phyloP scores from a whole-genome alignment of 2,329 filamentous ascomycete genomes.

The Daldinia sp. region DNA sequence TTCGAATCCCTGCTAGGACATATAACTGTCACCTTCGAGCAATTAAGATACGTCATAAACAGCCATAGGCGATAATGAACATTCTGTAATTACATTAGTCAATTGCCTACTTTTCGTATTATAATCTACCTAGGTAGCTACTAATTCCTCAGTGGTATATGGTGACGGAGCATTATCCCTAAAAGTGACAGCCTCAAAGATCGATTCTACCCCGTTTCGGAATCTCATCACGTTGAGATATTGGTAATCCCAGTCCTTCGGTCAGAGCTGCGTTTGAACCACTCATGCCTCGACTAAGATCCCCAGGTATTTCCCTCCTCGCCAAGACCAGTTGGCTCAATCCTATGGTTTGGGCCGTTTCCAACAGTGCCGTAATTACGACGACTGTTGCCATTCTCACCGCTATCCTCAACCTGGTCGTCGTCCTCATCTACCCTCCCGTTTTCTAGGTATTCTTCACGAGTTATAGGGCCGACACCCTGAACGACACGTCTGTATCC shows the following conservation, averaged over 20 bases:
- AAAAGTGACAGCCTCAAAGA: not conserved
- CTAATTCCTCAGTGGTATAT: not conserved
- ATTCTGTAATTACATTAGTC: not conserved
- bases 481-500: slow-evolving; percentile 34
- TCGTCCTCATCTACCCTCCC: slow-evolving; percentile 34
- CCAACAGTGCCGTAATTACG: slow-evolving; percentile 27
- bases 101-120: not conserved
- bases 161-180: not conserved
- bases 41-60: not conserved
- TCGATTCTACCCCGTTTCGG: not conserved
- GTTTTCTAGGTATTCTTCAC: slow-evolving; percentile 41
- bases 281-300: not conserved
- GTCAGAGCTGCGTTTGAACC: not conserved
- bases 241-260: not conserved
- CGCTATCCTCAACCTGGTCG: slow-evolving; percentile 3
- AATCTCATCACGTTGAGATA: not conserved
- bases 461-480: slow-evolving; percentile 18
- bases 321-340: slow-evolving; percentile 44
- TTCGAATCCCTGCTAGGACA: not conserved
- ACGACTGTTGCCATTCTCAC: slow-evolving; percentile 8
- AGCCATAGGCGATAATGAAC: not conserved
- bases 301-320: slow-evolving; percentile 39
- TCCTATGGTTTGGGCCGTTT: slow-evolving; percentile 30
- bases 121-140: not conserved
- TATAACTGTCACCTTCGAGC: not conserved